Base-by-base conservation (phyloP, 2,329 filamentous ascomycete species). In the Aspergillus phoenicis region DNA sequence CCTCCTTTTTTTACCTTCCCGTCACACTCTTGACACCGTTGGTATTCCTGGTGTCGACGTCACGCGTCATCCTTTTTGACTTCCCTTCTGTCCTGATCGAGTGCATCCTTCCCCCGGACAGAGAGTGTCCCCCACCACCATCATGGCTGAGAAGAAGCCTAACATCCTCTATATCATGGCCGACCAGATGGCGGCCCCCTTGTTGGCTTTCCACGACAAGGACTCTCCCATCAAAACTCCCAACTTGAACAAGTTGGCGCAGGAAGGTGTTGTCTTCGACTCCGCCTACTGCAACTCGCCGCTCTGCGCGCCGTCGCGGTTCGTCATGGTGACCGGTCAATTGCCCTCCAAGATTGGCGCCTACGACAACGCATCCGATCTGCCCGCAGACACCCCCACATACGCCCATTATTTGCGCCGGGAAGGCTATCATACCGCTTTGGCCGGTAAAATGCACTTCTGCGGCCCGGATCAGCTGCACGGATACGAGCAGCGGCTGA, bases 391-490 rank as follows among this genome's bases (percentile, higher is more conserved):
- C 69, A 86, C 91, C 30, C 93, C 93, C 13, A 97, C 93, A 1
- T 97, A 96, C 73, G 92, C 93, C 8, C 93, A 97, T 77, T 97
- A 97, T 78, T 82, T 97, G 58, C 90, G 93, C 53, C 84, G 86
- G 45, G 87, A 89, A 70, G 92, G 91, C 57, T 97, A 97, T 72
- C 91, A 97, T 78, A 97, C 93, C 11, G 91, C 90, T 5, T 82
- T 97, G 68, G 92, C 93, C 5, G 93, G 93, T 64, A 97, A 97
- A 84, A 97, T 97, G 93, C 93, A 97, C 79, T 97, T 97, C 75
- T 90, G 96, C 58, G 93, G 93, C 36, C 81, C 82, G 0, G 93
- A 97, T 74, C 93, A 97, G 79, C 83, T 97, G 62, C 93, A 97
- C 75, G 93, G 93, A 30, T 97, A 96, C 71, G 93, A 97, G 81